Evolutionary conservation across 768 basidiomycete genomes (phyloP).

Genomic region (Psilocybe tampanensis): DNA sequence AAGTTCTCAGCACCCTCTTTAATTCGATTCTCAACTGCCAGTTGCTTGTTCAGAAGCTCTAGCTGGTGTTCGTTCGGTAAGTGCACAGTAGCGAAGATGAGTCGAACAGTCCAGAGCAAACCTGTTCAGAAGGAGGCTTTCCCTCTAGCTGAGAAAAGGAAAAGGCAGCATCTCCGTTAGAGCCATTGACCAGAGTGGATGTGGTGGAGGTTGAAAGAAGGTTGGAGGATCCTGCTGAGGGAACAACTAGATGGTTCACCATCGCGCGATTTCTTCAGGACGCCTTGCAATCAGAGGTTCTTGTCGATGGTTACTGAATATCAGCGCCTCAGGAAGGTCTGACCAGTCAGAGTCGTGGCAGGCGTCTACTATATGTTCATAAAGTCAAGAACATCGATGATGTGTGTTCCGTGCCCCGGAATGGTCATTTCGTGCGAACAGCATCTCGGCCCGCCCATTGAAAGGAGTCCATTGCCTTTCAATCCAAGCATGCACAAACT

Average conservation of each 20-base stretch:
- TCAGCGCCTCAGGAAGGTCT: neutral
- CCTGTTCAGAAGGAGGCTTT: constrained; percentile 49
- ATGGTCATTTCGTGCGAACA: constrained; percentile 13
- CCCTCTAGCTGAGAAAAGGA: constrained; percentile 47
- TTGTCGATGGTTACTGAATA: neutral
- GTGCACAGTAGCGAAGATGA: neutral
- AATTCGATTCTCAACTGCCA: constrained; percentile 79
- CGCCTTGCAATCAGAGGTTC: neutral
- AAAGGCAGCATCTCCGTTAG: constrained; percentile 25
- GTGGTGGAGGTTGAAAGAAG: constrained; percentile 23
- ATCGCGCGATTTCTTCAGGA: constrained; percentile 4
- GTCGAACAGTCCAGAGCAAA: constrained; percentile 14
- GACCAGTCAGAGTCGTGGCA: neutral
- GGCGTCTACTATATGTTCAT: neutral
- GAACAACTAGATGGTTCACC: constrained; percentile 20
- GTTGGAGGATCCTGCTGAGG: constrained; percentile 18
- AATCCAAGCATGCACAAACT: constrained; percentile 12
- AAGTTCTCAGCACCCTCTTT: constrained; percentile 93
- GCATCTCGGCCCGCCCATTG: constrained; percentile 11
- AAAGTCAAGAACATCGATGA: constrained; percentile 16
- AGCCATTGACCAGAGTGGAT: constrained; percentile 28
- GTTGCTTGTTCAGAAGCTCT: constrained; percentile 63
- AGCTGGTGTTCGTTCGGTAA: constrained; percentile 44
- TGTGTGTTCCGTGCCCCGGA: constrained; percentile 7
- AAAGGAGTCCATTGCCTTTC: constrained; percentile 1